These are phyloP conservation scores for Colletotrichum coccodes DNA, from an alignment of 2,329 filamentous ascomycete genomes.

Conservation along the genomic window DNA sequence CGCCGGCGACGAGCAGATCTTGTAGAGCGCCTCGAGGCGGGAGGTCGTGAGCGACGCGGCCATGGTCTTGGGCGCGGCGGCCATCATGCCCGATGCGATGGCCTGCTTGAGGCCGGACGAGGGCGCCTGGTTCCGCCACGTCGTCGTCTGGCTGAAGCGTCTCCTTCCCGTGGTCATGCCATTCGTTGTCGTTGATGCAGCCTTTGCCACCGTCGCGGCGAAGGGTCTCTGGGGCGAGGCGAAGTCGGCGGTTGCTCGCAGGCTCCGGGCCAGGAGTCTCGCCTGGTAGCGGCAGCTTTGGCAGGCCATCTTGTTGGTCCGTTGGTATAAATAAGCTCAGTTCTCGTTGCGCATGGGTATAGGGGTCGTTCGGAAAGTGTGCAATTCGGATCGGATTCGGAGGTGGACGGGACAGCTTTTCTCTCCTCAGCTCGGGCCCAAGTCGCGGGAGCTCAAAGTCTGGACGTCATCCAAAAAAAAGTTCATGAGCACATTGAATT, in stretches of 20 bases:
- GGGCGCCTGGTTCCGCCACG: constrained; percentile 33
- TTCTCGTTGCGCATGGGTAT: neutral
- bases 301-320: constrained; percentile 56
- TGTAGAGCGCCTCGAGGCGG: constrained; percentile 73
- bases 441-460: constrained; percentile 18
- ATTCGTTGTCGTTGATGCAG: neutral
- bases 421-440: constrained; percentile 15
- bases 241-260: constrained; percentile 30
- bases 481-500: constrained; percentile 34
- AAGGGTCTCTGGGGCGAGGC: constrained; percentile 10
- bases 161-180: constrained; percentile 38
- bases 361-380: neutral
- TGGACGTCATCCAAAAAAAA: constrained; percentile 36
- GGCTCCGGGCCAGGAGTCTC: constrained; percentile 47
- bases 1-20: constrained; percentile 77
- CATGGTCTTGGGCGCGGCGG: constrained; percentile 31
- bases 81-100: constrained; percentile 21
- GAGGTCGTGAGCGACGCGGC: constrained; percentile 25
- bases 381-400: neutral
- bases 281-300: constrained; percentile 59
- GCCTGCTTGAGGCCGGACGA: constrained; percentile 23
- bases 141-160: constrained; percentile 48
- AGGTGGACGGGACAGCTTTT: neutral
- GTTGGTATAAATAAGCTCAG: neutral
- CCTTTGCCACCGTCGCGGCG: neutral